A percentile compares a stretch with the other conserved stretches of the same genome.
These are phyloP conservation scores for Yarrowia sp. DNA, from an alignment of 805 yeast genomes.

Conservation along the genomic window DNA sequence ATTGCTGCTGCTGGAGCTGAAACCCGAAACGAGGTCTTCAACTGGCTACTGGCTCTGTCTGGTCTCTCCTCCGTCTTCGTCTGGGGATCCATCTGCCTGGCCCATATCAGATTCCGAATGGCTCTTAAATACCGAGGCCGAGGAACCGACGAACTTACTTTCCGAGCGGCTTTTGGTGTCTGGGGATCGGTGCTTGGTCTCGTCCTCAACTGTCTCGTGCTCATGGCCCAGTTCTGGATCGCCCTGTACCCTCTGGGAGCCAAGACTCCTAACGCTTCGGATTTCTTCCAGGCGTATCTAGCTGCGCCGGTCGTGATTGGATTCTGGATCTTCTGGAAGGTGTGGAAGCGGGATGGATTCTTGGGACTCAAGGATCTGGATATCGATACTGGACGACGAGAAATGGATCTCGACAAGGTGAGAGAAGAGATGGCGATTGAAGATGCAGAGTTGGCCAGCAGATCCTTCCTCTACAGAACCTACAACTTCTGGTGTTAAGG, in stretches of 20 bases:
- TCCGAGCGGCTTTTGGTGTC: conserved; percentile 70
- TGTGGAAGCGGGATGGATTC: not conserved
- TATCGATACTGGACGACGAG: not conserved
- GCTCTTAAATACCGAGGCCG: conserved; percentile 72
- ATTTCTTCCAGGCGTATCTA: not conserved
- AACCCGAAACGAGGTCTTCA: conserved; percentile 58
- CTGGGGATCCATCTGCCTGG: conserved; percentile 76
- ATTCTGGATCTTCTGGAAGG: conserved; percentile 5
- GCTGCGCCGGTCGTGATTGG: not conserved
- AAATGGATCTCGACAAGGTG: conserved; percentile 2
- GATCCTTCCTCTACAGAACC: not conserved
- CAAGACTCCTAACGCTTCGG: not conserved
- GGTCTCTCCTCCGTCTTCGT: conserved; percentile 68
- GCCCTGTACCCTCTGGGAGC: not conserved
- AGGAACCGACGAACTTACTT: conserved; percentile 69
- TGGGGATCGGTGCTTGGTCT: conserved; percentile 58
- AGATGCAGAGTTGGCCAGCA: not conserved
- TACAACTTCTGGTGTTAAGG: conserved; percentile 3
- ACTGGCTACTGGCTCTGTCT: conserved; percentile 61
- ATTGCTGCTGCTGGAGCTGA: conserved; percentile 62
- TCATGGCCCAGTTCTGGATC: conserved; percentile 8
- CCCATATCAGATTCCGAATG: conserved; percentile 71
- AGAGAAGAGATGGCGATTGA: not conserved
- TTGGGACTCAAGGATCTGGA: conserved; percentile 1
- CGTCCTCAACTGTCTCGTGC: not conserved